Conservation (phyloP, 106 monocot species). For the Dendrobium huoshanense region DNA sequence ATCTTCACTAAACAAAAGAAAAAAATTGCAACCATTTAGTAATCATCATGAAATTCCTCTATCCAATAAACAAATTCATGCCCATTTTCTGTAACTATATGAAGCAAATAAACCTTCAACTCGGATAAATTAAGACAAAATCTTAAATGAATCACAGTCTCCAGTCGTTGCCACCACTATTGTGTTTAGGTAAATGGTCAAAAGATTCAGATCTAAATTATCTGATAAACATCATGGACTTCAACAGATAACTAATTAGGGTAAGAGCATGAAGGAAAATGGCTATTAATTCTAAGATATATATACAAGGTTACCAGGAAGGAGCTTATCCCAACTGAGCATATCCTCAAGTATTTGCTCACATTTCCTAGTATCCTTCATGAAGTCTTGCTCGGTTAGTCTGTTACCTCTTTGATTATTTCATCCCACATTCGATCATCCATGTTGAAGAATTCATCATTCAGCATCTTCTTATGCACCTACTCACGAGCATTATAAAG, state of each 20-base stretch:
- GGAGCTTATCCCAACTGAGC: conserved; percentile 86
- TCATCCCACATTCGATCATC: conserved; percentile 84
- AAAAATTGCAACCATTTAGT: background rate
- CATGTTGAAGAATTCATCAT: conserved; percentile 79
- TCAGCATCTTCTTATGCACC: conserved; percentile 55
- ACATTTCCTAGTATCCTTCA: conserved; percentile 59
- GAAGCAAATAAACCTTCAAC: background rate
- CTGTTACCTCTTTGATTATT: conserved; percentile 61
- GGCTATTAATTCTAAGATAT: too few species aligned
- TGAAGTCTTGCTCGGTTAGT: conserved; percentile 32
- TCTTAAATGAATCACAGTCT: background rate
- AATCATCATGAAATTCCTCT: background rate
- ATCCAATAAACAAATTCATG: background rate
- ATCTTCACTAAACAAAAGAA: background rate
- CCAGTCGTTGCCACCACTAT: background rate
- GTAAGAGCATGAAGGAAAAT: background rate
- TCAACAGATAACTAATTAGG: background rate
- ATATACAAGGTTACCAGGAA: conserved; percentile 48
- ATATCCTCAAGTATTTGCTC: conserved; percentile 92
- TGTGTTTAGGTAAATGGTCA: background rate
- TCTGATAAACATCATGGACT: background rate
- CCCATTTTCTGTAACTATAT: background rate
- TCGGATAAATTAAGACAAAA: background rate
- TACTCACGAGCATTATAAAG: conserved; percentile 64
- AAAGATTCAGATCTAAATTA: background rate